Percentiles rank a stretch among this genome's conserved stretches.
phyloP scores from a whole-genome alignment of 1,284 basidiomycete genomes.

The Taiwanofungus camphoratus region DNA sequence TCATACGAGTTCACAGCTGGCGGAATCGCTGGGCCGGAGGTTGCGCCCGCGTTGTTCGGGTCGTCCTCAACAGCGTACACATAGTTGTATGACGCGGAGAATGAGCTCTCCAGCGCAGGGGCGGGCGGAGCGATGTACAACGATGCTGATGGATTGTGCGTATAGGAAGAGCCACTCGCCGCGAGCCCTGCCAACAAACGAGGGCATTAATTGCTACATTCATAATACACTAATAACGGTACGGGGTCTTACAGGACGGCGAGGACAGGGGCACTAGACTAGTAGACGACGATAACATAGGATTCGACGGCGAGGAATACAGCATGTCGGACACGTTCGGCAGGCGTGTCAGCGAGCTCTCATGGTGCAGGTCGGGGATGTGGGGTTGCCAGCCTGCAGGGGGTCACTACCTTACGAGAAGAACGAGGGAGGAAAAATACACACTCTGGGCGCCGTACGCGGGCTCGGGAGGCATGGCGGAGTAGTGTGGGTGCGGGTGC shows the following conservation, averaged over 20 bases:
- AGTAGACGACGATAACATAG: constrained; percentile 30
- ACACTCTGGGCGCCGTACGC: constrained; percentile 22
- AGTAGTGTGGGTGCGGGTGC: too few species aligned
- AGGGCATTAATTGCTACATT: constrained; percentile 63
- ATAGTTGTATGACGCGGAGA: constrained; percentile 21
- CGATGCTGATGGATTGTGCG: constrained; percentile 14
- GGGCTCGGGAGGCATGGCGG: constrained; percentile 23
- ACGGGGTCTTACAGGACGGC: constrained; percentile 60
- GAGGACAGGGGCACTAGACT: constrained; percentile 30
- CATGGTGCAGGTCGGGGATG: constrained; percentile 34
- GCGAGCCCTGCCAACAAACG: constrained; percentile 46
- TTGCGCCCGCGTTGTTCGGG: constrained; percentile 8
- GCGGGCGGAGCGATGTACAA: background rate
- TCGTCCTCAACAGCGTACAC: constrained; percentile 21
- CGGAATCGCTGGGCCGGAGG: constrained; percentile 11
- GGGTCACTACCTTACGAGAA: constrained; percentile 23
- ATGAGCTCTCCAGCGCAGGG: constrained; percentile 6
- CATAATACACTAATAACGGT: constrained; percentile 65
- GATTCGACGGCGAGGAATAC: constrained; percentile 27
- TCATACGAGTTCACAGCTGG: constrained; percentile 21
- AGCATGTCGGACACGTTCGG: constrained; percentile 34
- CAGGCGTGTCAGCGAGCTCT: constrained; percentile 31
- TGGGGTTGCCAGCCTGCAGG: constrained; percentile 27
- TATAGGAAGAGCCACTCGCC: constrained; percentile 25
- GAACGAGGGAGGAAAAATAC: constrained; percentile 21